These are phyloP conservation scores for Exidia glandulosa DNA, from an alignment of 768 basidiomycete genomes.

Conservation along the genomic window DNA sequence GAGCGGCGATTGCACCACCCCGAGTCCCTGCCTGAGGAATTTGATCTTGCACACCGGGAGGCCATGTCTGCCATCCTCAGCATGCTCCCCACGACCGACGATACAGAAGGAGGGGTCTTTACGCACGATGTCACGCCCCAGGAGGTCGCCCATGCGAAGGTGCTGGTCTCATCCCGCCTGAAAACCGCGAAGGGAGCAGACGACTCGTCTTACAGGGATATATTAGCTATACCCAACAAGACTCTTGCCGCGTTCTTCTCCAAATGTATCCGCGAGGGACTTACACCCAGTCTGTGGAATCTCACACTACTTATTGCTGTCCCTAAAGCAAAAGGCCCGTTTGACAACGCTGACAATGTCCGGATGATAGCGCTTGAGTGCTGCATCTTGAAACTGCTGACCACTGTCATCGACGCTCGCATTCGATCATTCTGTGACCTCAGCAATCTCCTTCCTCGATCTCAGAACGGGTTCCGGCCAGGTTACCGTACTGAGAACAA, in stretches of 20 bases:
- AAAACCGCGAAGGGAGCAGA: no score
- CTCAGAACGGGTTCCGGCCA: slow-evolving; percentile 22
- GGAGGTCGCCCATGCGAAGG: no score
- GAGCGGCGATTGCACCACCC: neutral
- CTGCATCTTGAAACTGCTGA: slow-evolving; percentile 12
- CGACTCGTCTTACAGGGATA: neutral
- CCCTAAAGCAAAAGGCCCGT: neutral
- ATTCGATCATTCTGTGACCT: slow-evolving; percentile 6
- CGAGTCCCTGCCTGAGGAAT: neutral
- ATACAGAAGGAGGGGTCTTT: no score
- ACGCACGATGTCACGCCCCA: no score
- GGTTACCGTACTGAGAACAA: slow-evolving; percentile 21
- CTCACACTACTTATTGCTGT: neutral
- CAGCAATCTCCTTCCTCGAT: slow-evolving; percentile 13
- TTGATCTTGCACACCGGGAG: no score
- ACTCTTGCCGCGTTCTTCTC: neutral
- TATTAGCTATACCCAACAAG: neutral
- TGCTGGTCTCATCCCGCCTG: no score
- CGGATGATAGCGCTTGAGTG: neutral
- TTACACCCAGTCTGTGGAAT: neutral
- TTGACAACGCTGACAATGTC: neutral
- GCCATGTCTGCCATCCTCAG: no score
- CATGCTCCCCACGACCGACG: no score
- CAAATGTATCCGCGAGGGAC: neutral
- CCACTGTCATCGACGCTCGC: slow-evolving; percentile 14